These are phyloP conservation scores for Hypoxylon sp. DNA, from an alignment of 2,329 filamentous ascomycete genomes.

Conservation along the genomic window DNA sequence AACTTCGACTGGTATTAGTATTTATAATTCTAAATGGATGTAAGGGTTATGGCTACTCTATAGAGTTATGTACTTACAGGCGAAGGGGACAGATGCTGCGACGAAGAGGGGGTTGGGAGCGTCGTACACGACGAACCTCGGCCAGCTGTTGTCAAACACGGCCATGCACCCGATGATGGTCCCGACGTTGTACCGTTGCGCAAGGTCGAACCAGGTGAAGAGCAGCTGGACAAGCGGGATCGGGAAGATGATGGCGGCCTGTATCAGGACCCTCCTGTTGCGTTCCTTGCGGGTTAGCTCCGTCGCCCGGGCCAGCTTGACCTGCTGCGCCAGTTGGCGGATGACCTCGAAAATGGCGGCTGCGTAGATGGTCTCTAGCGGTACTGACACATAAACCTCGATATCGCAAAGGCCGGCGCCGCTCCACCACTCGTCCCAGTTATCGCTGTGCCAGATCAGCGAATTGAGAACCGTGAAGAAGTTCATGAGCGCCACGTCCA, in stretches of 20 bases:
- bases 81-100: constrained; percentile 62
- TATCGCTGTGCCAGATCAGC: constrained; percentile 68
- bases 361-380: constrained; percentile 62
- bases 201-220: constrained; percentile 64
- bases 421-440: constrained; percentile 66
- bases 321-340: constrained; percentile 66
- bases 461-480: constrained; percentile 65
- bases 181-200: constrained; percentile 65
- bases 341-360: constrained; percentile 70
- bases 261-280: constrained; percentile 60
- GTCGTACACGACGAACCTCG: constrained; percentile 65
- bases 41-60: neutral
- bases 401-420: constrained; percentile 70
- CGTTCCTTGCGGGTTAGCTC: constrained; percentile 60
- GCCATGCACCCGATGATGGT: constrained; percentile 67
- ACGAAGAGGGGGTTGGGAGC: constrained; percentile 63
- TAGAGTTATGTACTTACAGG: constrained; percentile 59
- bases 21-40: constrained; percentile 3
- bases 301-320: constrained; percentile 62
- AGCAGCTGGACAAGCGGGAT: constrained; percentile 65
- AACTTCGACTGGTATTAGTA: constrained; percentile 43
- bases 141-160: constrained; percentile 62
- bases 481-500: constrained; percentile 63
- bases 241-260: constrained; percentile 70
- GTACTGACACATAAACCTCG: constrained; percentile 57